Conservation (phyloP, 176 grass and related monocot species). For the Urochloa ruziziensis region DNA sequence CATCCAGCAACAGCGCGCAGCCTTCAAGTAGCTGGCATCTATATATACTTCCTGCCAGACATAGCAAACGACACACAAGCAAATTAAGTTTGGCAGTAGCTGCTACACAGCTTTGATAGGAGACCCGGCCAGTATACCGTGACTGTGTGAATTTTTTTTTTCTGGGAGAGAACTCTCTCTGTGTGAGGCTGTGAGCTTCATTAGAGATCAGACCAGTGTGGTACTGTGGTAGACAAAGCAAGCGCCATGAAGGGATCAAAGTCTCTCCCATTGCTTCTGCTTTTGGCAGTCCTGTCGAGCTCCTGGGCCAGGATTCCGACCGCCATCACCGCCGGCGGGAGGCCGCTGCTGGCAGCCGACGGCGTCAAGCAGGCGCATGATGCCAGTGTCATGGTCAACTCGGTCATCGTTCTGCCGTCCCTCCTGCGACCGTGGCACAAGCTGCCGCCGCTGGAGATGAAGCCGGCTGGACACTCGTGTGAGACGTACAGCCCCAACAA, state of each 20-base stretch:
- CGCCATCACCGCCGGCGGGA: background rate
- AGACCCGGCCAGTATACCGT: too few relatives aligned
- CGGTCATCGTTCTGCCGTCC: background rate
- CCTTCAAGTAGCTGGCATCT: too few relatives aligned
- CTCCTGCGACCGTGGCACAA: background rate
- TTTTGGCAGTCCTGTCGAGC: background rate
- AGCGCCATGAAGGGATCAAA: background rate
- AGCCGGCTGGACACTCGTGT: constrained; percentile 17
- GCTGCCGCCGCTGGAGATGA: constrained; percentile 22
- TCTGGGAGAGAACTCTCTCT: too few relatives aligned
- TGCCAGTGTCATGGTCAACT: background rate
- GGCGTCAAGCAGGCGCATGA: background rate
- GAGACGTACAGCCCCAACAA: constrained; percentile 16
- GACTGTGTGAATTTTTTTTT: too few relatives aligned
- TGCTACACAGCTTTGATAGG: too few relatives aligned
- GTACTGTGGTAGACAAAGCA: too few relatives aligned
- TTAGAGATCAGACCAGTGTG: background rate
- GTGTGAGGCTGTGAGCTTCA: too few relatives aligned
- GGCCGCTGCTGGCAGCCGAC: background rate
- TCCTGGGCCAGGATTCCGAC: background rate
- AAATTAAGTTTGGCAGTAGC: too few relatives aligned
- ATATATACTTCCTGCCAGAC: too few relatives aligned
- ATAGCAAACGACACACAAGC: too few relatives aligned
- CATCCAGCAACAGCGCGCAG: too few relatives aligned
- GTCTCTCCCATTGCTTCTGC: background rate